These are phyloP conservation scores for Eragrostis nindensis DNA, from an alignment of 176 grass and related monocot genomes.

Conservation along the genomic window DNA sequence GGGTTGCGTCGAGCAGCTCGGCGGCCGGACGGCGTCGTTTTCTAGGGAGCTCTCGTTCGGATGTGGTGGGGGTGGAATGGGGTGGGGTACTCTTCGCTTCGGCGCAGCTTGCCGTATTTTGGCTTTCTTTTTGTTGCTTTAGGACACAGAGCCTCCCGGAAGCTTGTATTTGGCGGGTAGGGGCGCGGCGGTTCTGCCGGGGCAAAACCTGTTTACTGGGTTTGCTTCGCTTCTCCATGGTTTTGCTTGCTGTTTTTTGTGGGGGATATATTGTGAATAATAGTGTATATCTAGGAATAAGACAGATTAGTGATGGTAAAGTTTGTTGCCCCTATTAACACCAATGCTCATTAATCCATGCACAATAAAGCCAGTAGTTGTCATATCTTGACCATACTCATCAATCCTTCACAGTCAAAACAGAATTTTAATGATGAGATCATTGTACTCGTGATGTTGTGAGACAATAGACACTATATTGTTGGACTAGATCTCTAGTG, in stretches of 20 bases:
- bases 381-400: too few relatives aligned
- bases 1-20: constrained; percentile 6
- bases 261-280: constrained; percentile 47
- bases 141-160: constrained; percentile 34
- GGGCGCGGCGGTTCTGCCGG: not conserved
- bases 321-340: too few relatives aligned
- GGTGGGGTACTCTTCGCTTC: constrained; percentile 7
- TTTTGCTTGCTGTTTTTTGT: constrained; percentile 12
- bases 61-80: not conserved
- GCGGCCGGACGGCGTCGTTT: constrained; percentile 51
- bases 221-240: not conserved
- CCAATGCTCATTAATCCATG: too few relatives aligned
- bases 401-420: too few relatives aligned
- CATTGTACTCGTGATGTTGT: too few relatives aligned
- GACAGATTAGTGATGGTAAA: too few relatives aligned
- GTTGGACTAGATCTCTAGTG: too few relatives aligned
- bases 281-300: too few relatives aligned
- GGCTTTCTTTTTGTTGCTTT: constrained; percentile 15
- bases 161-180: constrained; percentile 41
- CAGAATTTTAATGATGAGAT: too few relatives aligned
- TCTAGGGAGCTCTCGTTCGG: constrained; percentile 26
- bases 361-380: too few relatives aligned
- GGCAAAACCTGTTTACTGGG: not conserved
- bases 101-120: not conserved
- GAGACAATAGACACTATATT: too few relatives aligned